A percentile compares a stretch with the other conserved stretches of the same genome.
These are phyloP conservation scores for Solioccasus polychromus DNA, from an alignment of 768 basidiomycete species.

Conservation along the genomic window DNA sequence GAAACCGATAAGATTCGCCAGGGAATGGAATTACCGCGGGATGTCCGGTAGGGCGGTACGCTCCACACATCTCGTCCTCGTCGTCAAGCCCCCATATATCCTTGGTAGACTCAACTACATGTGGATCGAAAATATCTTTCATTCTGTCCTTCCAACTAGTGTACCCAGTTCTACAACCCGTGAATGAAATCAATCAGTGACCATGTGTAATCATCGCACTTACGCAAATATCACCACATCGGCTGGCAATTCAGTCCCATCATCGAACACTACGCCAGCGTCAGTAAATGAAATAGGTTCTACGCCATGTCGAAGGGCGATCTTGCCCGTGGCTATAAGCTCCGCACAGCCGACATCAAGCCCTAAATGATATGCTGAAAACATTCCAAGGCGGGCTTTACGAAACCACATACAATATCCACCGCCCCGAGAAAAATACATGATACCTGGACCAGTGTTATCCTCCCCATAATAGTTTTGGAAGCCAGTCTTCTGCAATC, in stretches of 20 bases:
- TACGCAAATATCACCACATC: conserved; percentile 5
- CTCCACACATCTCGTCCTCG: conserved; percentile 3
- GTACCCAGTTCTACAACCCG: conserved; percentile 1
- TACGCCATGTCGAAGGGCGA: neutral
- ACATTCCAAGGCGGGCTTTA: neutral
- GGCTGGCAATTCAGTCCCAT: neutral
- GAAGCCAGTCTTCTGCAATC: conserved; percentile 4
- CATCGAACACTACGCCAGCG: neutral
- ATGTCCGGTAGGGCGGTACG: conserved; percentile 5
- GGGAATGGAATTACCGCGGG: neutral
- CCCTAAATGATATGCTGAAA: neutral
- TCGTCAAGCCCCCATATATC: conserved; percentile 6
- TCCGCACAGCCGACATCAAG: conserved; percentile 7
- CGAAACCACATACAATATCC: neutral
- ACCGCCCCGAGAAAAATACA: conserved; percentile 5
- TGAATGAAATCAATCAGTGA: too few species aligned
- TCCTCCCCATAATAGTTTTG: neutral
- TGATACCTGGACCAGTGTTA: neutral
- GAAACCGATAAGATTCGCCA: neutral
- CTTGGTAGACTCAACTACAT: conserved; percentile 2
- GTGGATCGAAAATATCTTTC: conserved; percentile 1
- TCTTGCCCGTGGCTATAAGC: conserved; percentile 2
- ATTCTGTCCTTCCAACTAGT: conserved; percentile 3
- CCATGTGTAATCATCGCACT: neutral
- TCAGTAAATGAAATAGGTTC: conserved; percentile 4